Evolutionary conservation across 2,329 filamentous ascomycete genomes (phyloP).

Genomic region (Aureobasidium pullulans): DNA sequence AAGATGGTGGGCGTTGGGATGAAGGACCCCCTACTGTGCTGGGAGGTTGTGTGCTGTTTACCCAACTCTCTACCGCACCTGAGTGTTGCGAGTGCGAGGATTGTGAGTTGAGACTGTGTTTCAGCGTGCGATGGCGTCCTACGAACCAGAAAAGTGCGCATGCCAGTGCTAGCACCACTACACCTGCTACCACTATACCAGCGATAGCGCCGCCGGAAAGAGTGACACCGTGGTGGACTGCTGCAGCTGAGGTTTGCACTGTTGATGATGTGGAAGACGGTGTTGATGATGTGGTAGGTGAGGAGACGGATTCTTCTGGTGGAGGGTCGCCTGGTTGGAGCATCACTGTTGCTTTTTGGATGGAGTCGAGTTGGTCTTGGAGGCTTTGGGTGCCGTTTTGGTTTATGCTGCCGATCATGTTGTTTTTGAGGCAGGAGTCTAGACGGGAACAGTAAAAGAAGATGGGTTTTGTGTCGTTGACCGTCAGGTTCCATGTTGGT

Average conservation of each 20-base stretch:
- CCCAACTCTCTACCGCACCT: neutral
- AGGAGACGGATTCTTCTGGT: constrained; percentile 29
- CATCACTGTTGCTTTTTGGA: constrained; percentile 20
- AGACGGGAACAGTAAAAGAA: constrained; percentile 66
- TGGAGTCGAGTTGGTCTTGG: constrained; percentile 20
- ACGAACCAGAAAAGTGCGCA: constrained; percentile 60
- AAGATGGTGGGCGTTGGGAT: neutral
- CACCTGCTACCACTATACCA: constrained; percentile 55
- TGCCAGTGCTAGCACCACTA: constrained; percentile 53
- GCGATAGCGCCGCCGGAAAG: constrained; percentile 36
- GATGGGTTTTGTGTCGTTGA: constrained; percentile 57
- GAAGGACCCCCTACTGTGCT: neutral
- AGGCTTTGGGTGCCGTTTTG: constrained; percentile 33
- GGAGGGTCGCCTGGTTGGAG: constrained; percentile 34
- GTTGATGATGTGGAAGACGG: constrained; percentile 17
- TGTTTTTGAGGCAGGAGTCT: constrained; percentile 54
- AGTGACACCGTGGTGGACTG: constrained; percentile 14
- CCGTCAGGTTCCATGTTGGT: constrained; percentile 27
- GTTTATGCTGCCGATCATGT: constrained; percentile 74
- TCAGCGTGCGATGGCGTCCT: constrained; percentile 33
- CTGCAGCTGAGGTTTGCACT: constrained; percentile 10
- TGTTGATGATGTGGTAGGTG: constrained; percentile 16
- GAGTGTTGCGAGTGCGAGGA: neutral
- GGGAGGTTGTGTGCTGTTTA: neutral
- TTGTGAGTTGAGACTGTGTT: neutral